Evolutionary conservation across 148 eudicot species (phyloP).

Genomic region (Diospyros kaki): DNA sequence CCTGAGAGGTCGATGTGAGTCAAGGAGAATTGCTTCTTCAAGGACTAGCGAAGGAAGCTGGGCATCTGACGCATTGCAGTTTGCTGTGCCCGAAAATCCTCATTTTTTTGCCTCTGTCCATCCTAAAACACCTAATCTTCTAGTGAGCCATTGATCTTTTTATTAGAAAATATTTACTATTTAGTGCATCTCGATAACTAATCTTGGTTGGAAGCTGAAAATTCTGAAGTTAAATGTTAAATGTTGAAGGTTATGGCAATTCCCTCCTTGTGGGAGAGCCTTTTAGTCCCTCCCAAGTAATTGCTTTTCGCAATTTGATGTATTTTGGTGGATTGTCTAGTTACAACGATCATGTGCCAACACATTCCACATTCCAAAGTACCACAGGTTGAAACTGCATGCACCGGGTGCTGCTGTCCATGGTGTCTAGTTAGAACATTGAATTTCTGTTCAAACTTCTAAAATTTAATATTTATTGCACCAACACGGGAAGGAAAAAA

Average conservation of each 20-base stretch:
- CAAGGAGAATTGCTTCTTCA: slow-evolving; percentile 5
- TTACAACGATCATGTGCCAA: no score
- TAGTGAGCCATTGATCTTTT: slow-evolving; percentile 8
- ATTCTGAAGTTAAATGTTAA: background rate
- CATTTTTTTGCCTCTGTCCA: background rate
- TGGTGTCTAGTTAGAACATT: no score
- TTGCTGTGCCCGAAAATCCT: background rate
- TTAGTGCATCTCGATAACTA: background rate
- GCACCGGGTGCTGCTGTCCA: no score
- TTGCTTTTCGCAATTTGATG: no score
- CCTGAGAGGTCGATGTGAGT: background rate
- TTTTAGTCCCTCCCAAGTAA: no score
- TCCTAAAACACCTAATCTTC: background rate
- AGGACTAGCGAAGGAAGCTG: background rate
- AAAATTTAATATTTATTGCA: no score
- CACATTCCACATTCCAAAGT: no score
- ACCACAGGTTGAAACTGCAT: no score
- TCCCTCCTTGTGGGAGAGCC: no score
- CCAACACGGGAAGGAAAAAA: no score
- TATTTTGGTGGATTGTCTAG: no score
- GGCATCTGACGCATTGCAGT: background rate
- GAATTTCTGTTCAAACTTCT: no score
- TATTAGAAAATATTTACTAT: background rate
- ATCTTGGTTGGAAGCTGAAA: background rate
- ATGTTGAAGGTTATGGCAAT: background rate